phyloP scores from a whole-genome alignment of 306 rosid species.

The Ziziphus jujuba region DNA sequence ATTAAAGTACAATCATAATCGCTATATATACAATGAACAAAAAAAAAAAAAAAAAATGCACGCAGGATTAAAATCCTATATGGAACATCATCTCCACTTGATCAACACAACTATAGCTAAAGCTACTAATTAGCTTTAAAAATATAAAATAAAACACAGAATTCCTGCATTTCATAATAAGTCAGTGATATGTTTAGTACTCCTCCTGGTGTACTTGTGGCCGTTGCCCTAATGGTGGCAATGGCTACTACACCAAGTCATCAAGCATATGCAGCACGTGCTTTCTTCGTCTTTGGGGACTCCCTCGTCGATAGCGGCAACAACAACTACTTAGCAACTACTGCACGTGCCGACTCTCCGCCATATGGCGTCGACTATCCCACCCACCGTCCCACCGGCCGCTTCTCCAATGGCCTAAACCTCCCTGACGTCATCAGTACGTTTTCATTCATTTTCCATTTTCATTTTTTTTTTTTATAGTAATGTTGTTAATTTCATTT shows the following conservation, averaged over 20 bases:
- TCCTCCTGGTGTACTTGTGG: background rate
- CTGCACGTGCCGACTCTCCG: constrained; percentile 51
- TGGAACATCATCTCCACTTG: no score
- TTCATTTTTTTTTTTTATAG: background rate
- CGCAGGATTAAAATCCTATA: no score
- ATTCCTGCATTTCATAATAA: no score
- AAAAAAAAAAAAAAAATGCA: no score
- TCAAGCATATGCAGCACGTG: constrained; percentile 32
- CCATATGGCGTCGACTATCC: constrained; percentile 64
- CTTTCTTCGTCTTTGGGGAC: constrained; percentile 58
- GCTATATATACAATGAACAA: no score
- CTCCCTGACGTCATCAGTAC: constrained; percentile 54
- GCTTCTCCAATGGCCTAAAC: constrained; percentile 68
- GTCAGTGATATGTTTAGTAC: background rate
- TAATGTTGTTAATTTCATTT: background rate
- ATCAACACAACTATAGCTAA: no score
- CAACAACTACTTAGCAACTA: constrained; percentile 52
- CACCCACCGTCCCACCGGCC: constrained; percentile 54
- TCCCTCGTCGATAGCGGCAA: constrained; percentile 60
- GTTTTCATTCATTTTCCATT: background rate
- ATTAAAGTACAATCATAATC: no score
- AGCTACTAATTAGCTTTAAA: no score
- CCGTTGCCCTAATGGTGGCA: background rate
- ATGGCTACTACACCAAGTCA: background rate
- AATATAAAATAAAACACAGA: no score